Base-by-base conservation (phyloP, 768 basidiomycete species). In the Grammothele lineata region DNA sequence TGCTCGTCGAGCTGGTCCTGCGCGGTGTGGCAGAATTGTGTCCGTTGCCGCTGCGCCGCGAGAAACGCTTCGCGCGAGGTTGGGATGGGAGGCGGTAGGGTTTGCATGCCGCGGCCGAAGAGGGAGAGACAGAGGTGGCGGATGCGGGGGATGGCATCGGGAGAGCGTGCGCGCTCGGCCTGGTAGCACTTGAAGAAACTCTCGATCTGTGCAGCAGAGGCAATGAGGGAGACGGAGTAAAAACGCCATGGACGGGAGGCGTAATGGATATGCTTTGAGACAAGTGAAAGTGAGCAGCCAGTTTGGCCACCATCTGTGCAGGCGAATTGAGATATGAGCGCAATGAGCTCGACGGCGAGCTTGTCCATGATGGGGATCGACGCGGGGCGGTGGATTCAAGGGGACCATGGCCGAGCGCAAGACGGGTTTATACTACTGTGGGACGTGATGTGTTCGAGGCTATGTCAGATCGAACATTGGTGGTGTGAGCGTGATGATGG, bases 51-150 rank as follows among this genome's bases (percentile, higher is more conserved):
- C 30, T 42, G 37, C 18, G 24, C 7, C 8, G 45, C 45, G 25
- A 52, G 40, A 25, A 47, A 52, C 37, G 47, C 50, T 5, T 39
- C 50, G 30, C 50, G 50, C 27, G 50, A 43, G 22, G 32, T 34
- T 2, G 50, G 50, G 22, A 22, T 11, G 5, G 21, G 26, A 5
- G 35, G 1, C 3, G 36, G 7, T n/a, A 19, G 5, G 15, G 35
- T 33, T 12, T 39, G 19, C 17, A 37, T 19, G 19, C 34, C 38
- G 19, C 47, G 40, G 37, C 42, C 45, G 37, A 47, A 52, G 23
- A 43, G n/a, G 27, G 50, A 52, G n/a, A 52, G 37, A 37, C 50
- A 52, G 32, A 52, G 45, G 36, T 52, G 50, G 1, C 50, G 50
- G 42, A 52, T 45, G 45, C 50, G 50, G 8, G 48, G 48, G 14